Evolutionary conservation across 345 rosid genomes (phyloP).

Genomic region (Aurinia saxatilis): DNA sequence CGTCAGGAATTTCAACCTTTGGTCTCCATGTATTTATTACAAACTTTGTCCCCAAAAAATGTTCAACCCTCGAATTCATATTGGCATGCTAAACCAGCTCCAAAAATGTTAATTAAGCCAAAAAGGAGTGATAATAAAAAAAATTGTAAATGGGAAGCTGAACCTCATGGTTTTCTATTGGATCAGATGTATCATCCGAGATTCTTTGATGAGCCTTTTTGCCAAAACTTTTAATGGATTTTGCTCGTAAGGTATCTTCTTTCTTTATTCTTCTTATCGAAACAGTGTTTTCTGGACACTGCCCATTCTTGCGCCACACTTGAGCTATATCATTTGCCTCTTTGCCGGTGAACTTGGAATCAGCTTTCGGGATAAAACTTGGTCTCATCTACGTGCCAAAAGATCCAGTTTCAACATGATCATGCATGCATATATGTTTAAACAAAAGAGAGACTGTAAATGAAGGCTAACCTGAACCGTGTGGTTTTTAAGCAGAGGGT

Average conservation of each 20-base stretch:
- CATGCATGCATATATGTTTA: not conserved
- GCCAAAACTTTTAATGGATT: constrained; percentile 40
- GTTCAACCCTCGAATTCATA: constrained; percentile 35
- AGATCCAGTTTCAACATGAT: too few relatives aligned
- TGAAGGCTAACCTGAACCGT: not conserved
- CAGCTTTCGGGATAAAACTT: constrained; percentile 35
- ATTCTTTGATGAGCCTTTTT: constrained; percentile 38
- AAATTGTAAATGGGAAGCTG: not conserved
- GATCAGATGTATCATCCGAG: constrained; percentile 29
- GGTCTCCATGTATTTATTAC: constrained; percentile 53
- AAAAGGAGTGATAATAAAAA: too few relatives aligned
- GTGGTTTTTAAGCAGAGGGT: too few relatives aligned
- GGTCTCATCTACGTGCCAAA: constrained; percentile 34
- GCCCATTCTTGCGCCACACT: constrained; percentile 46
- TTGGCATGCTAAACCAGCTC: constrained; percentile 34
- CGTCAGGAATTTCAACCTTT: constrained; percentile 33
- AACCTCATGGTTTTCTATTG: constrained; percentile 19
- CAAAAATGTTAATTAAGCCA: not conserved
- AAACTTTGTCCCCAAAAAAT: constrained; percentile 44
- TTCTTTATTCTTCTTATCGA: constrained; percentile 53
- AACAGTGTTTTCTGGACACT: constrained; percentile 43
- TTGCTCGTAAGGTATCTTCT: constrained; percentile 46
- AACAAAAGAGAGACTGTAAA: too few relatives aligned
- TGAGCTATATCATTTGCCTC: constrained; percentile 25
- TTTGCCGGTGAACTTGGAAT: constrained; percentile 20